Evolutionary conservation across 2,329 filamentous ascomycete genomes (phyloP), one percentile per base, ranked within the genome.

Genomic region (Sclerotinia sclerotiorum): DNA sequence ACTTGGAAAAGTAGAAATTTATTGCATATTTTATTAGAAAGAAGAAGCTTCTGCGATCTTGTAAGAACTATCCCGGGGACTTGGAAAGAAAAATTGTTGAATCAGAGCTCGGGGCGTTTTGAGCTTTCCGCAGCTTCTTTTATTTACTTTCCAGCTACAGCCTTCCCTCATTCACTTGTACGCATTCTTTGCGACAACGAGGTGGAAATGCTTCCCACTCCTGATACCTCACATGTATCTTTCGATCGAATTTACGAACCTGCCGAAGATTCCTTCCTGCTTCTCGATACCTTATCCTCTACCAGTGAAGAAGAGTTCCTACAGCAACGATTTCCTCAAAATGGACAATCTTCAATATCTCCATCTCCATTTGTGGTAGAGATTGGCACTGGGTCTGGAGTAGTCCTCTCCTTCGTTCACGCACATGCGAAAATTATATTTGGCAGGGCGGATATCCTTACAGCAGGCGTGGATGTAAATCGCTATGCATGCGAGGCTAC

Each of bases 201-300:
- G 24, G 24, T 27, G 39, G 56, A 48, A 39, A 97, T 97, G 94
- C 87, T 99, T 39, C 94, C 94, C 13, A 99, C 95, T 0, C 95
- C 95, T 19, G 92, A 92, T 69, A 99, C 95, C 3, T 91, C 91
- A 29, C 95, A 99, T 81, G 92, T 98, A 69, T 87, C 90, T 67
- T 97, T 94, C 80, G 87, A 92, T 78, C 88, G 90, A 67, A 89
- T 98, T 74, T 99, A 99, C 81, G 94, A 97, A 77, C 95, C 95
- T 48, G 90, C 94, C 15, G 95, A 99, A 80, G 95, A 99, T 81
- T 97, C 94, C 6, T 99, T 93, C 78, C 87, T 99, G 56, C 86
- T 99, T 61, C 87, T 99, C 42, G 94, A 99, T 81, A 97, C 94
- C 0, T 85, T 99, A 56, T 94, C 94, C 0, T 90, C 89, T 1